Evolutionary conservation across 306 rosid genomes (phyloP).

Genomic region (Trifolium repens): DNA sequence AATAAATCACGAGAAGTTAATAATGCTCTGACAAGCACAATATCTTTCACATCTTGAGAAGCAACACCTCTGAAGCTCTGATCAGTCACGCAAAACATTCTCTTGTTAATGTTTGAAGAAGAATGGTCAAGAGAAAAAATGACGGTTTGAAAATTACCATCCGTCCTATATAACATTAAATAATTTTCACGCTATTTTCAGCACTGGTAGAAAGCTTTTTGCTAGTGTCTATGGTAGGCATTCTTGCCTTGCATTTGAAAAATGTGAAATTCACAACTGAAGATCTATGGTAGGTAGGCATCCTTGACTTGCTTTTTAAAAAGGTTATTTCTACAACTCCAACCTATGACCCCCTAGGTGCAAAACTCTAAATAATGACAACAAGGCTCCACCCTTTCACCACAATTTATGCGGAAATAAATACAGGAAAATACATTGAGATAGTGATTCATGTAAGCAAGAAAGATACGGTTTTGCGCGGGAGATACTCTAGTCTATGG

Average conservation of each 20-base stretch:
- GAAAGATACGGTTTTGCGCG: not conserved
- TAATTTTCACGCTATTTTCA: constrained; percentile 21
- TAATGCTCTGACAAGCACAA: constrained; percentile 66
- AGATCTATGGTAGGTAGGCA: not conserved
- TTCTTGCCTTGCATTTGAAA: not conserved
- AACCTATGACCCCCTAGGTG: not conserved
- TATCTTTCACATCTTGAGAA: constrained; percentile 52
- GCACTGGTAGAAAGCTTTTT: not conserved
- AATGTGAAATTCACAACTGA: not conserved
- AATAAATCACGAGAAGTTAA: constrained; percentile 72
- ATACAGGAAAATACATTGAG: not conserved
- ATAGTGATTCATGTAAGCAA: not conserved
- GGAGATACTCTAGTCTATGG: not conserved
- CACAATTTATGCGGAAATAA: not conserved
- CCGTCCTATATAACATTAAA: constrained; percentile 19
- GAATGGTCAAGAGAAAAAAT: constrained; percentile 7
- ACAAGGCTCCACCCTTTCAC: not conserved
- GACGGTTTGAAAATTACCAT: not conserved
- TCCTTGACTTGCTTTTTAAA: not conserved
- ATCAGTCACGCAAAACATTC: constrained; percentile 46
- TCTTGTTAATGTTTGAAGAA: constrained; percentile 42
- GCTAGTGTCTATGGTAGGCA: not conserved
- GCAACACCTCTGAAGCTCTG: constrained; percentile 53
- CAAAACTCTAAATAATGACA: not conserved
- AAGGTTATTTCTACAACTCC: no score